Evolutionary conservation across 768 basidiomycete species (phyloP).

Genomic region (Sarcomyxa edulis): DNA sequence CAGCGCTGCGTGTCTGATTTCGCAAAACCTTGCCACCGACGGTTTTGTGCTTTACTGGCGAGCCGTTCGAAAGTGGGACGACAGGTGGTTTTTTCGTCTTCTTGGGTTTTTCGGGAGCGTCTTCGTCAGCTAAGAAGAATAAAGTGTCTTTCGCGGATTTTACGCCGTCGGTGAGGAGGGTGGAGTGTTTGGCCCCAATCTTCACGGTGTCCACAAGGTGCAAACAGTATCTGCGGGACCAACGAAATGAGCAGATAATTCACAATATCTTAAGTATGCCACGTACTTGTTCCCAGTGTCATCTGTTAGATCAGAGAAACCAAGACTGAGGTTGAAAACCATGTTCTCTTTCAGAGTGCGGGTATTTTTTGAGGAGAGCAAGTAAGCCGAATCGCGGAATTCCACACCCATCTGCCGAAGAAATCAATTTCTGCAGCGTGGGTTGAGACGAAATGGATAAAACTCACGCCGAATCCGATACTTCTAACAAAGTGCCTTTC

Average conservation of each 20-base stretch:
- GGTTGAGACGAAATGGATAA: neutral
- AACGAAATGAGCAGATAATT: too few species aligned
- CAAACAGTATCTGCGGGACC: slow-evolving; percentile 79
- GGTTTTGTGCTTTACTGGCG: slow-evolving; percentile 66
- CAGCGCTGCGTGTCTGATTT: slow-evolving; percentile 85
- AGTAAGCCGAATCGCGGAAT: slow-evolving; percentile 84
- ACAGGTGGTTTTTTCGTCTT: slow-evolving; percentile 46
- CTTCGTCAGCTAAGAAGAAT: slow-evolving; percentile 71
- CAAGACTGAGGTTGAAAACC: slow-evolving; percentile 81
- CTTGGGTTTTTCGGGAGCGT: slow-evolving; percentile 54
- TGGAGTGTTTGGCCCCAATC: slow-evolving; percentile 58
- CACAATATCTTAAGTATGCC: neutral
- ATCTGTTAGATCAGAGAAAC: slow-evolving; percentile 80
- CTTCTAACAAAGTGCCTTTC: slow-evolving; percentile 86
- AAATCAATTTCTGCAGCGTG: neutral
- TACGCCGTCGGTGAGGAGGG: slow-evolving; percentile 77
- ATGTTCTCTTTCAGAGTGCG: slow-evolving; percentile 71
- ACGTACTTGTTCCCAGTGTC: slow-evolving; percentile 71
- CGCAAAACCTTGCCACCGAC: slow-evolving; percentile 83
- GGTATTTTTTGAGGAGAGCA: slow-evolving; percentile 76
- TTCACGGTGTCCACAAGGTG: slow-evolving; percentile 87
- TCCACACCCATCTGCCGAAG: slow-evolving; percentile 82
- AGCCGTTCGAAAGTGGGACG: slow-evolving; percentile 55
- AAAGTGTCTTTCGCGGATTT: slow-evolving; percentile 84
- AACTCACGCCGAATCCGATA: slow-evolving; percentile 80